phyloP scores from a whole-genome alignment of 345 rosid genomes.

The Salix caprea region DNA sequence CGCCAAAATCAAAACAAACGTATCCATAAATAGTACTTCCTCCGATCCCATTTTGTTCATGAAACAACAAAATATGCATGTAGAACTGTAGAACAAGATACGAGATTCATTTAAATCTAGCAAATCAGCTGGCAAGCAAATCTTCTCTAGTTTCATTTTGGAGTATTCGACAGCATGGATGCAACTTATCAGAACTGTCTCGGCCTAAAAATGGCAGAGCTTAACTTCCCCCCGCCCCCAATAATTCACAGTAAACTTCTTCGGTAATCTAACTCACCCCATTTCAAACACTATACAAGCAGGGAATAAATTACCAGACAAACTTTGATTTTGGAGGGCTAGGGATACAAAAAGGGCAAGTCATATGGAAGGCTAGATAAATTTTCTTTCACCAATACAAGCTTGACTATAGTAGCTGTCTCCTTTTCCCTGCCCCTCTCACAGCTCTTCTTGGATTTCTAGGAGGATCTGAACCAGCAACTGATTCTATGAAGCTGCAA shows the following conservation, averaged over 20 bases:
- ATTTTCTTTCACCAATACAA: background rate
- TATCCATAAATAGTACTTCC: background rate
- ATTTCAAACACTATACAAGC: slow-evolving; percentile 4
- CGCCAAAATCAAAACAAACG: background rate
- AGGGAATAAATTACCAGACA: slow-evolving; percentile 30
- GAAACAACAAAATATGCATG: background rate
- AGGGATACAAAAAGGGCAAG: slow-evolving; percentile 6
- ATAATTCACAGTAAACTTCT: slow-evolving; percentile 1
- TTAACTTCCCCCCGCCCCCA: background rate
- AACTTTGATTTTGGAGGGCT: slow-evolving; percentile 8
- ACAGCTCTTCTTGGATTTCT: slow-evolving; percentile 26
- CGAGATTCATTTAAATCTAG: background rate
- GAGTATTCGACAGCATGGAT: background rate
- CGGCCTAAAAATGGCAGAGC: background rate
- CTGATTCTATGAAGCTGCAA: slow-evolving; percentile 48
- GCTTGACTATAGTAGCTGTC: background rate
- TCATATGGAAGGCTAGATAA: background rate
- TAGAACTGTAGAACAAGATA: slow-evolving; percentile 1
- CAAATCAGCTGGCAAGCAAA: background rate
- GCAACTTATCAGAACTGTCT: slow-evolving; percentile 22
- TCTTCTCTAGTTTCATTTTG: background rate
- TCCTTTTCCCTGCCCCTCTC: slow-evolving; percentile 22
- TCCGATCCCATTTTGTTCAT: background rate
- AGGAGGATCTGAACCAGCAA: slow-evolving; percentile 42
- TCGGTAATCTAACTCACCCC: slow-evolving; percentile 25